phyloP scores from a whole-genome alignment of 495 filamentous ascomycete species.

The Penicillium pancosmium region DNA sequence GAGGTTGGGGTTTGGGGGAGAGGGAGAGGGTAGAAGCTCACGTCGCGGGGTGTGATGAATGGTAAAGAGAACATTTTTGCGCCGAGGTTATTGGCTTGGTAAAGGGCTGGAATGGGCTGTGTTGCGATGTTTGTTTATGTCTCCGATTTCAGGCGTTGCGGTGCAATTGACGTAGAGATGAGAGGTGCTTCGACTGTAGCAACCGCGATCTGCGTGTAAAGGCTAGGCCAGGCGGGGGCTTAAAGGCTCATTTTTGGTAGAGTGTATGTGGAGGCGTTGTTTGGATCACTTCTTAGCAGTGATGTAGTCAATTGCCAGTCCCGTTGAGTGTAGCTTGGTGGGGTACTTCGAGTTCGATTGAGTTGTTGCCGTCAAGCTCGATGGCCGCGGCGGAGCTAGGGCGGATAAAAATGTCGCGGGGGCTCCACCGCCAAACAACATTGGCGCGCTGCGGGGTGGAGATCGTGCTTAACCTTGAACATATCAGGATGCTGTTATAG shows the following conservation, averaged over 20 bases:
- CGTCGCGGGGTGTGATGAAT: constrained; percentile 70
- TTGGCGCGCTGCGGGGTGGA: constrained; percentile 5
- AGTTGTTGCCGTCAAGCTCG: neutral
- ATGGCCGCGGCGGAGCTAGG: constrained; percentile 1
- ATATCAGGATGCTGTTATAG: neutral
- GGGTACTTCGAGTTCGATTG: neutral
- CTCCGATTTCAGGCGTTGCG: neutral
- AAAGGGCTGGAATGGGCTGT: too few relatives aligned
- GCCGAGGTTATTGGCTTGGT: neutral
- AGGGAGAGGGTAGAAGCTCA: constrained; percentile 38
- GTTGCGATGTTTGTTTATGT: neutral
- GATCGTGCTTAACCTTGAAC: neutral
- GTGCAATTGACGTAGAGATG: neutral
- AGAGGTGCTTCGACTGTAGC: neutral
- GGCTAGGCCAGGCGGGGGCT: neutral
- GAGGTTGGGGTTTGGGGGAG: constrained; percentile 3
- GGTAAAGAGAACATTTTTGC: constrained; percentile 71
- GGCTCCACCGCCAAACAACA: constrained; percentile 16
- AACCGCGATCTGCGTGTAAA: neutral
- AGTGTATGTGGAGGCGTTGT: neutral
- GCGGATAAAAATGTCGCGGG: constrained; percentile 17
- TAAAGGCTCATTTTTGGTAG: neutral
- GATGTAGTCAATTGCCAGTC: neutral
- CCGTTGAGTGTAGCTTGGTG: neutral
- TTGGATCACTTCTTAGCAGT: neutral